Base-by-base conservation (phyloP, 495 filamentous ascomycete genomes). In the Penicillium canariense region DNA sequence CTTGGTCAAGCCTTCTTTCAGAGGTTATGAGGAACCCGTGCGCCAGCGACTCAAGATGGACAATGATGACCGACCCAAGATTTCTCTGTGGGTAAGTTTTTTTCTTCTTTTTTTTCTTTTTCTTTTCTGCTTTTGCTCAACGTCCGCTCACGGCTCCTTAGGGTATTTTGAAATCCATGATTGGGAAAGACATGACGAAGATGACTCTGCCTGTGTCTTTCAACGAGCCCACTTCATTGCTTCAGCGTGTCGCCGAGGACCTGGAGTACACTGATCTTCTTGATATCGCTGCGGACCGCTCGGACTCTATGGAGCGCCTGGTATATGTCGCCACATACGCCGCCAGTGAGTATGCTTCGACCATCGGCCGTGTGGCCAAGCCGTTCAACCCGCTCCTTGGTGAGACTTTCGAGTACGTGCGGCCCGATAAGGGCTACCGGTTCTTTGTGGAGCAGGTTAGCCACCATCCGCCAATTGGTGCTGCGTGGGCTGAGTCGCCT, bases 141-240 rank as follows among this genome's bases (percentile, higher is more conserved):
- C n/a, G n/a, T n/a, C n/a, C n/a, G n/a, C 23, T 45, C 10, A 73
- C 74, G 15, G 18, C 49, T 45, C 10, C n/a, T 48, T 30, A 97
- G 93, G 86, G 87, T 52, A 96, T 98, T 56, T 73, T 98, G 44
- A 97, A 97, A 77, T 98, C 94, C 35, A 98, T 98, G 94, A 96
- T 98, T 63, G 94, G 94, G 51, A 98, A 97, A 68, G 94, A 98
- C 67, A 97, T 98, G 94, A 98, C 94, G 17, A 97, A 91, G 75
- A 97, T 98, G 94, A 98, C 94, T 2, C 79, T 98, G 4, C 94
- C 94, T 0, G 94, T 98, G 5, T 96, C 94, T 10, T 98, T 98
- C 77, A 98, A 98, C 68, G 94, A 98, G 71, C 95, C 95, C 11
- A 98, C 94, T 10, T 97, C 94, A 15, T 75, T 98, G n/a, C 82